A percentile compares a stretch with the other conserved stretches of the same genome.
Evolutionary conservation across 208 protist genomes (phyloP).

Genomic region (Crithidia thermophila): DNA sequence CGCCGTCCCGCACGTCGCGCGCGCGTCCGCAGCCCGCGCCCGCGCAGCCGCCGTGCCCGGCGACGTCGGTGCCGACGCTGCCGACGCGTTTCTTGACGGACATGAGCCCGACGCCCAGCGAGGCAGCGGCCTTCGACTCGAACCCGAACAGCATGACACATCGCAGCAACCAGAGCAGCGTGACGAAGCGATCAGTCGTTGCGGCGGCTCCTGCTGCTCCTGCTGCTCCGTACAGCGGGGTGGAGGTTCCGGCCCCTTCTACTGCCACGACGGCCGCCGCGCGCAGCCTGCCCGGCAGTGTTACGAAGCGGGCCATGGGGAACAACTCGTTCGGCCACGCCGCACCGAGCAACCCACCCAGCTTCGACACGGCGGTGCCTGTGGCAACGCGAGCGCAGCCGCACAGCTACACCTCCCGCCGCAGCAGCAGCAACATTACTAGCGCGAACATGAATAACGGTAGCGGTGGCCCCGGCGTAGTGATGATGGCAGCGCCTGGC

Average conservation of each 20-base stretch:
- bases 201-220: no score
- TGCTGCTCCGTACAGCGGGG: no score
- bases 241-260: no score
- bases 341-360: no score
- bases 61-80: neutral
- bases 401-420: conserved; percentile 4
- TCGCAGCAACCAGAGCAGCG: neutral
- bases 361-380: neutral
- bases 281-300: neutral
- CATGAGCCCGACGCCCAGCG: neutral
- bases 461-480: neutral
- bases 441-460: no score
- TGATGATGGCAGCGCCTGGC: no score
- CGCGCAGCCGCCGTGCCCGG: neutral
- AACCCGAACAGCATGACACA: conserved; percentile 11
- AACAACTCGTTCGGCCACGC: neutral
- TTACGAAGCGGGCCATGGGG: neutral
- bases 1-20: neutral
- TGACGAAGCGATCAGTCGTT: neutral
- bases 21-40: neutral
- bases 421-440: no score
- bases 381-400: neutral
- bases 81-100: conserved; percentile 3
- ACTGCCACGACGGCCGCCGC: neutral
- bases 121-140: conserved; percentile 18